These are phyloP conservation scores for Glycyrrhiza uralensis DNA, from an alignment of 306 rosid genomes.

Conservation along the genomic window DNA sequence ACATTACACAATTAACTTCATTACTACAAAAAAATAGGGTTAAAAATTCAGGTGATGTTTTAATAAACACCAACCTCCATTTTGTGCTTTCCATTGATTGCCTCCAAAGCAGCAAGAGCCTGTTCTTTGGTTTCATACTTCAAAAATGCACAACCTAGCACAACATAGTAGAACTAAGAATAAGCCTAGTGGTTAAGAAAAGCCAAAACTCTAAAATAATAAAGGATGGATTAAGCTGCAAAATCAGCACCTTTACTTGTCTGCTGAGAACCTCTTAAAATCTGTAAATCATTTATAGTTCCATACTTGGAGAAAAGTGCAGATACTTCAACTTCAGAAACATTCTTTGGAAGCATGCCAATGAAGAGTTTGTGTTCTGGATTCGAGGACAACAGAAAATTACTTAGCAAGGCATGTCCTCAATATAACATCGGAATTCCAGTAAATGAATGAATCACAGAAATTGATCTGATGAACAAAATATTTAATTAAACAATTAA, in stretches of 20 bases:
- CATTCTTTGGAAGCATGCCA: constrained; percentile 98
- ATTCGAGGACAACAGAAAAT: constrained; percentile 24
- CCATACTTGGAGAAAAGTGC: constrained; percentile 73
- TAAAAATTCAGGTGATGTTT: constrained; percentile 9
- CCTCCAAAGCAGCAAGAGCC: constrained; percentile 85
- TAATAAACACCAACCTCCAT: constrained; percentile 72
- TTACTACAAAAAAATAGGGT: neutral
- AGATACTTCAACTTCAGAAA: constrained; percentile 78
- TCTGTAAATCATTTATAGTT: constrained; percentile 81
- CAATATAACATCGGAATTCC: constrained; percentile 8
- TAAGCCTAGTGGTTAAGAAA: constrained; percentile 5
- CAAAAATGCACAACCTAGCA: constrained; percentile 89
- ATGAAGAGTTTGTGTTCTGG: constrained; percentile 93
- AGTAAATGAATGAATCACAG: constrained; percentile 9
- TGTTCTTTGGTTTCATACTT: constrained; percentile 94
- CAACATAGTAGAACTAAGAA: constrained; percentile 21
- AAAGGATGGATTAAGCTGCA: constrained; percentile 6
- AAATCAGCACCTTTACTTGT: constrained; percentile 79
- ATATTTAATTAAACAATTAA: constrained; percentile 18
- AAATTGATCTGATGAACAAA: constrained; percentile 4
- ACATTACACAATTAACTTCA: neutral
- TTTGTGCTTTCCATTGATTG: constrained; percentile 83
- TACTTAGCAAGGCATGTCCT: constrained; percentile 23
- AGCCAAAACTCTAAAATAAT: neutral
- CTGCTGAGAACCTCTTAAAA: constrained; percentile 92